phyloP scores from a whole-genome alignment of 768 basidiomycete genomes.

The Tulasnella calospora region DNA sequence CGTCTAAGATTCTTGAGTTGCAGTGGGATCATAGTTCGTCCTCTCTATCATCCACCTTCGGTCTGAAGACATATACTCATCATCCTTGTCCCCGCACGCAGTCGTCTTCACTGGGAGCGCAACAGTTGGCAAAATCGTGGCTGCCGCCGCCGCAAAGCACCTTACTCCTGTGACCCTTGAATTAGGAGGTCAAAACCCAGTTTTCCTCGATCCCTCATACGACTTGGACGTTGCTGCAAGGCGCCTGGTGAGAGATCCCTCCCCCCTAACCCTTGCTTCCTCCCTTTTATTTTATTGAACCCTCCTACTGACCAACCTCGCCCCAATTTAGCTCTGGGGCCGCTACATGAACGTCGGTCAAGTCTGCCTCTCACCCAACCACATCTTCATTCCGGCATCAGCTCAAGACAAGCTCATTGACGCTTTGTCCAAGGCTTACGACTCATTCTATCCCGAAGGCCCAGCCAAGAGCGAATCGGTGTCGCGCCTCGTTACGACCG shows the following conservation, averaged over 20 bases:
- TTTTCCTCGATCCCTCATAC: constrained; percentile 62
- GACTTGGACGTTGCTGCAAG: constrained; percentile 62
- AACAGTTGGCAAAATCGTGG: constrained; percentile 62
- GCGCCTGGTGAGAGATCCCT: constrained; percentile 42
- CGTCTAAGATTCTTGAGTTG: constrained; percentile 66
- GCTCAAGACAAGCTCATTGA: constrained; percentile 41
- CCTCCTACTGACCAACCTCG: too few species aligned
- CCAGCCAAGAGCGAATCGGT: constrained; percentile 45
- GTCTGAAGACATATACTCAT: constrained; percentile 34
- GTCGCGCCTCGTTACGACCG: constrained; percentile 49
- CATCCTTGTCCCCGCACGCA: neutral
- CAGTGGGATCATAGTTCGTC: constrained; percentile 58
- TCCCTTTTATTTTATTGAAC: too few species aligned
- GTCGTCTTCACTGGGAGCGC: constrained; percentile 45
- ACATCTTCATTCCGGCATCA: constrained; percentile 45
- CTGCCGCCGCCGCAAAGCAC: constrained; percentile 68
- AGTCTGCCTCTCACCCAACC: constrained; percentile 64
- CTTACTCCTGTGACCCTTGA: constrained; percentile 52
- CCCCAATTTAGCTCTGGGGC: constrained; percentile 54
- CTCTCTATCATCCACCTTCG: constrained; percentile 30
- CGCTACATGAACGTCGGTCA: constrained; percentile 70
- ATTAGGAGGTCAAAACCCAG: constrained; percentile 58
- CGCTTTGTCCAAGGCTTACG: constrained; percentile 45
- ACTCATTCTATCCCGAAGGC: constrained; percentile 52
- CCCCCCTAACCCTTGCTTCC: neutral